Evolutionary conservation across 1,284 basidiomycete species (phyloP), one percentile per base, ranked within the genome.

Genomic region (Mycosarcoma mackinlayi): DNA sequence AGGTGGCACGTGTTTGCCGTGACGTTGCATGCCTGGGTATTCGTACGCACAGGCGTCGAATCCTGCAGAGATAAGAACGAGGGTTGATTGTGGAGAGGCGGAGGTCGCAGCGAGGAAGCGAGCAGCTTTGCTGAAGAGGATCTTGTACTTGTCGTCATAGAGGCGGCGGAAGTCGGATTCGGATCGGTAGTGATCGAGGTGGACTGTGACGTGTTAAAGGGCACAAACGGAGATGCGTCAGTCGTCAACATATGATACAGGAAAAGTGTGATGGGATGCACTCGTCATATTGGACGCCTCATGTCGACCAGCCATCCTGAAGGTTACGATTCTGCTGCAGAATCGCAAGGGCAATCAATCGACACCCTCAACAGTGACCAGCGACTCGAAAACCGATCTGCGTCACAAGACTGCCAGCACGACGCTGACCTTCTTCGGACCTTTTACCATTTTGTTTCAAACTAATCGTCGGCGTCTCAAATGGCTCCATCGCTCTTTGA

Each of bases 21-120:
- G 95, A 8, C 95, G 86, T 41, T 92, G 93, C 95, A 98, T 98
- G 6, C 89, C 90, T 4, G 88, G 85, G 70, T 91, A 90, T 80
- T 98, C 94, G 82, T 97, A 92, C 77, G 94, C 90, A 61, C 90
- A 92, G 0, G 94, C 94, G 75, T 98, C 95, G 83, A 98, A 94
- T 2, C 95, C 95, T 64, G 84, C 83, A 31, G 84, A 76, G 44
- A 84, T 56, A n/a, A 78, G 51, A 1, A 98, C 85, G 6, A 97
- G 82, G 0, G 90, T 90, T 73, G 90, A 89, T n/a, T 89, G 87
- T 0, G 88, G 87, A 0, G 86, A 84, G 0, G 89, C 89, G 0
- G 86, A 86, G 0, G 92, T 93, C 37, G 84, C 84, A 16, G 88
- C 84, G 34, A 94, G 83, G 78, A 94, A 98, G 1, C 87, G 86